These are phyloP conservation scores for Metschnikowia peoriensis DNA, from an alignment of 805 yeast genomes.

Conservation along the genomic window DNA sequence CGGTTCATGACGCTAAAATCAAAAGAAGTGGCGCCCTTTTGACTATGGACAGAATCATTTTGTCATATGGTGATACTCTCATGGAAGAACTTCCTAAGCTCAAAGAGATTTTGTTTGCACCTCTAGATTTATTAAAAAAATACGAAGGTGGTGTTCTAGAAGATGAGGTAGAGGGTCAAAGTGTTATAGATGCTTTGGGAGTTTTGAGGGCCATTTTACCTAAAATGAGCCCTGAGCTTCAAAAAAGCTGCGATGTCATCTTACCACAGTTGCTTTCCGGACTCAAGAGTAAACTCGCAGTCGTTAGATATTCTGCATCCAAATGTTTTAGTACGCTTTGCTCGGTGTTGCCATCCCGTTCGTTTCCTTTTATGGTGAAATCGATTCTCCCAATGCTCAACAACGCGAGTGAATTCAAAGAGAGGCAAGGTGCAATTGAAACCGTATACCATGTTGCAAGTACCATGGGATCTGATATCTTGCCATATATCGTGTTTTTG, in stretches of 20 bases:
- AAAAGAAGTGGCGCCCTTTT: slow-evolving; percentile 83
- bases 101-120: slow-evolving; percentile 60
- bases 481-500: slow-evolving; percentile 92
- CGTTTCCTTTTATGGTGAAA: slow-evolving; percentile 78
- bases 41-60: slow-evolving; percentile 61
- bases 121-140: slow-evolving; percentile 45
- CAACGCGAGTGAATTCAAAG: slow-evolving; percentile 65
- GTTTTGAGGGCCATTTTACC: slow-evolving; percentile 73
- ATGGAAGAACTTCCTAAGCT: slow-evolving; percentile 68
- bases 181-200: slow-evolving; percentile 82
- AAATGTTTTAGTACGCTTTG: slow-evolving; percentile 84
- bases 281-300: slow-evolving; percentile 70
- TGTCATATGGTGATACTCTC: slow-evolving; percentile 49
- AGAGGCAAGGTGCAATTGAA: slow-evolving; percentile 93
- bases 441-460: slow-evolving; percentile 80
- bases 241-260: slow-evolving; percentile 46
- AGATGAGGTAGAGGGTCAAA: slow-evolving; percentile 63
- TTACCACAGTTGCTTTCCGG: slow-evolving; percentile 48
- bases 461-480: slow-evolving; percentile 81
- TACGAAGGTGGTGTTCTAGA: slow-evolving; percentile 26
- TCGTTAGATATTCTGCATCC: slow-evolving; percentile 86
- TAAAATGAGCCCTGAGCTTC: slow-evolving; percentile 48
- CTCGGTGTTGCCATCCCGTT: slow-evolving; percentile 60
- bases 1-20: slow-evolving; percentile 69
- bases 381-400: slow-evolving; percentile 74